Conservation (phyloP, 75 land plant species). For the Picea glauca region DNA sequence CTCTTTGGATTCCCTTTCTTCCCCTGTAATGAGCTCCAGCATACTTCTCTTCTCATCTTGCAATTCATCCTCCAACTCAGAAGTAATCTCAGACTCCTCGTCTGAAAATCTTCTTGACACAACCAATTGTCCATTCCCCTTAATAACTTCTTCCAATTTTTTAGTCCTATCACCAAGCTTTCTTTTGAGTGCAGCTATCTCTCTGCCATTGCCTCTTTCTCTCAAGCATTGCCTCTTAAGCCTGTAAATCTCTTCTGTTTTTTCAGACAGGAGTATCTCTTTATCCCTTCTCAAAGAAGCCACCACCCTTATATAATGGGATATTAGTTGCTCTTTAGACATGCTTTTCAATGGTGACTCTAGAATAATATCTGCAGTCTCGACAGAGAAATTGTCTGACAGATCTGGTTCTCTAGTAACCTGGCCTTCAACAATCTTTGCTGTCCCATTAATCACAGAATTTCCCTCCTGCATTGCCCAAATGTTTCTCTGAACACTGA, state of each 20-base stretch:
- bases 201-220: not conserved
- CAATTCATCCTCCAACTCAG: not conserved
- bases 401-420: not conserved
- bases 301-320: conserved; percentile 12
- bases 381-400: not conserved
- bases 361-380: not conserved
- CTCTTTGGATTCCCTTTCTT: conserved; percentile 1
- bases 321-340: conserved; percentile 12
- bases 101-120: conserved; percentile 1
- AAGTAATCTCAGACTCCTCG: not conserved
- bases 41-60: not conserved
- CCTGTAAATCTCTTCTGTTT: conserved; percentile 14
- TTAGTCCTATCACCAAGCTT: not conserved
- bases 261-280: not conserved
- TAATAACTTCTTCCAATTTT: conserved; percentile 5
- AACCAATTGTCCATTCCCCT: not conserved
- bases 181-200: not conserved
- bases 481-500: not conserved
- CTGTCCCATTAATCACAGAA: not conserved
- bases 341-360: conserved; percentile 7
- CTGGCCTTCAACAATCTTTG: not conserved
- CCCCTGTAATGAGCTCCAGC: not conserved
- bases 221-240: conserved; percentile 5
- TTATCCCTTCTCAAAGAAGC: conserved; percentile 4
- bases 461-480: not conserved